Evolutionary conservation across 371 early-diverging fungal genomes (phyloP).

Genomic region (Saksenaea oblongispora): DNA sequence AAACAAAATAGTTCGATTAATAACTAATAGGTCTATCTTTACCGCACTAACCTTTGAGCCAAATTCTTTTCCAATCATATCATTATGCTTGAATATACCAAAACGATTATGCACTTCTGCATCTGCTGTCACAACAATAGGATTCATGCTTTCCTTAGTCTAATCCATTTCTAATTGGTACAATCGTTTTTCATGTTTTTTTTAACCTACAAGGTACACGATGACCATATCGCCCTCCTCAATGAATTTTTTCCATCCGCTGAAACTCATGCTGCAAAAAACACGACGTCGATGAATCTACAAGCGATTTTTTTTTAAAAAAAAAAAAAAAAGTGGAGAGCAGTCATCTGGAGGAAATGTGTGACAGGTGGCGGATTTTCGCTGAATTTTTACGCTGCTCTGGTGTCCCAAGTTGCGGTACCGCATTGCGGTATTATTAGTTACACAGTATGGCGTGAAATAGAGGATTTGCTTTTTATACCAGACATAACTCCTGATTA

Average conservation of each 20-base stretch:
- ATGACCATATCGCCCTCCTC: slow-evolving; percentile 67
- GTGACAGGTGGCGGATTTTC: no score
- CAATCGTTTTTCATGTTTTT: neutral
- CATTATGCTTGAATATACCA: slow-evolving; percentile 76
- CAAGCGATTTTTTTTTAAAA: neutral
- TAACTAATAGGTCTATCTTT: neutral
- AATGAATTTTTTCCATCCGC: slow-evolving; percentile 53
- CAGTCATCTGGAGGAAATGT: neutral
- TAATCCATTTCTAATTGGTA: slow-evolving; percentile 17
- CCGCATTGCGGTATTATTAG: no score
- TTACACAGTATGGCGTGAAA: no score
- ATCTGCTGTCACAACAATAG: slow-evolving; percentile 60
- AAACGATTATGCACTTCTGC: slow-evolving; percentile 70
- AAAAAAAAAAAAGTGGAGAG: no score
- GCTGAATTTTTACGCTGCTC: no score
- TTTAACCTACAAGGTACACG: slow-evolving; percentile 53
- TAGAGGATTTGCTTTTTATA: no score
- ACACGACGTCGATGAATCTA: neutral
- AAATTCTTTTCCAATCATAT: slow-evolving; percentile 85
- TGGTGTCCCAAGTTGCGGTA: no score
- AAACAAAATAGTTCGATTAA: neutral
- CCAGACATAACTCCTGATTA: no score
- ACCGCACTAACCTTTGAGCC: slow-evolving; percentile 67
- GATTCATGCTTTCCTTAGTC: slow-evolving; percentile 69
- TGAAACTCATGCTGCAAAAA: slow-evolving; percentile 41